Evolutionary conservation across 1,284 basidiomycete genomes (phyloP).

Genomic region (Ustanciosporium gigantosporum): DNA sequence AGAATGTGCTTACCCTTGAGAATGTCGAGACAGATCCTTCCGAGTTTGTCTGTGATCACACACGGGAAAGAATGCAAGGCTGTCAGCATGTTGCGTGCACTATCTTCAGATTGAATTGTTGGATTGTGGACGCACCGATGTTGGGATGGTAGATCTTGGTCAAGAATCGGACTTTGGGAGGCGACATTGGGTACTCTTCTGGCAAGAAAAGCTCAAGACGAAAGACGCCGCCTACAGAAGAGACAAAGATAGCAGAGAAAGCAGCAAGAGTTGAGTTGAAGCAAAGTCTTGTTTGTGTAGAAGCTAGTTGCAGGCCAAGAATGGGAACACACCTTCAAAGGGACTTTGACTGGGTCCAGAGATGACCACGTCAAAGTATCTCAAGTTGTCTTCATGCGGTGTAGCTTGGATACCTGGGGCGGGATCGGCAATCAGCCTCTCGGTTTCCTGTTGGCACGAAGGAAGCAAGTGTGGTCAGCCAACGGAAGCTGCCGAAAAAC

Average conservation of each 20-base stretch:
- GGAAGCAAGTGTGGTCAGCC: not conserved
- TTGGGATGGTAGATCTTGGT: slow-evolving; percentile 99
- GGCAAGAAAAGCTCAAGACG: slow-evolving; percentile 94
- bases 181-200: slow-evolving; percentile 98
- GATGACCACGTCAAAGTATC: slow-evolving; percentile 98
- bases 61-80: not conserved
- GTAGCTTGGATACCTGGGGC: slow-evolving; percentile 90
- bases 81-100: not conserved
- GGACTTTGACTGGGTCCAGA: slow-evolving; percentile 90
- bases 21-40: slow-evolving; percentile 96
- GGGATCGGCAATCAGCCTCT: slow-evolving; percentile 90
- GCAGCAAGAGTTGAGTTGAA: not conserved
- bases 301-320: not conserved
- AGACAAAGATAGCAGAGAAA: not conserved
- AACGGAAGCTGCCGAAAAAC: not conserved
- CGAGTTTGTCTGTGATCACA: slow-evolving; percentile 95
- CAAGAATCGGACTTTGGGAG: slow-evolving; percentile 96
- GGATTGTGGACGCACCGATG: slow-evolving; percentile 79
- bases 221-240: slow-evolving; percentile 71
- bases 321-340: slow-evolving; percentile 68
- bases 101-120: too few relatives aligned
- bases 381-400: slow-evolving; percentile 94
- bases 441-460: slow-evolving; percentile 97
- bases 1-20: slow-evolving; percentile 72
- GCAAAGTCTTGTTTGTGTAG: too few relatives aligned